Evolutionary conservation across 2,329 filamentous ascomycete species (phyloP).

Genomic region (Apiospora saccharicola): DNA sequence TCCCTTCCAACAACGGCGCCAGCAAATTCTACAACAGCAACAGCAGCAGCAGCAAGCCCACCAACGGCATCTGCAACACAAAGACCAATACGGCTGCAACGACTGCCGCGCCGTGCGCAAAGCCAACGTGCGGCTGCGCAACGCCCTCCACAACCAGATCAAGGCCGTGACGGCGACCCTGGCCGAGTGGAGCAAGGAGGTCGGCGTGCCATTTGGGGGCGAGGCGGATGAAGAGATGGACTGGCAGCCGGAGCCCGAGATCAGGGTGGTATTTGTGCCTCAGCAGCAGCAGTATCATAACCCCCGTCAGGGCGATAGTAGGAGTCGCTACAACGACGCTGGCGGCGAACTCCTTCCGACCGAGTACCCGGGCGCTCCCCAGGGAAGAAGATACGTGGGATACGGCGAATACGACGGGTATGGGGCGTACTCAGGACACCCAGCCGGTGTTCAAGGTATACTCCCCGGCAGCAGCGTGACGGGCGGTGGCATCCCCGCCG

Average conservation of each 20-base stretch:
- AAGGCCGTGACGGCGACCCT: slow-evolving; percentile 26
- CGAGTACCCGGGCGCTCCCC: background rate
- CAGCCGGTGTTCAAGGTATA: too few species aligned
- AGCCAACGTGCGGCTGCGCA: slow-evolving; percentile 38
- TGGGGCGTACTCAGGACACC: background rate
- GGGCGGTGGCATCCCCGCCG: too few species aligned
- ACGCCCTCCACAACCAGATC: slow-evolving; percentile 30
- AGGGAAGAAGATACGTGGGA: background rate
- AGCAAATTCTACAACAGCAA: background rate
- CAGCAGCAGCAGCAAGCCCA: slow-evolving; percentile 2
- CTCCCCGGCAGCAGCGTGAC: too few species aligned
- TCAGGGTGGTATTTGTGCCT: slow-evolving; percentile 36
- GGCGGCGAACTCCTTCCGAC: background rate
- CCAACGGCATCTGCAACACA: background rate
- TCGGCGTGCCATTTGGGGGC: slow-evolving; percentile 34
- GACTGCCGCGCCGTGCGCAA: slow-evolving; percentile 40
- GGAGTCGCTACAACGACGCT: background rate
- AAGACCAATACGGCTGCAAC: slow-evolving; percentile 31
- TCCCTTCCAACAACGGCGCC: background rate
- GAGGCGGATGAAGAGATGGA: slow-evolving; percentile 41
- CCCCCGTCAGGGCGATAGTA: background rate
- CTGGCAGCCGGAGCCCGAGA: slow-evolving; percentile 43
- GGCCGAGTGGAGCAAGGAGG: slow-evolving; percentile 37
- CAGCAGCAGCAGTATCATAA: background rate
- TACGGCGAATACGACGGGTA: background rate